phyloP scores from a whole-genome alignment of 2,329 filamentous ascomycete genomes.

The Fusarium decemcellulare region DNA sequence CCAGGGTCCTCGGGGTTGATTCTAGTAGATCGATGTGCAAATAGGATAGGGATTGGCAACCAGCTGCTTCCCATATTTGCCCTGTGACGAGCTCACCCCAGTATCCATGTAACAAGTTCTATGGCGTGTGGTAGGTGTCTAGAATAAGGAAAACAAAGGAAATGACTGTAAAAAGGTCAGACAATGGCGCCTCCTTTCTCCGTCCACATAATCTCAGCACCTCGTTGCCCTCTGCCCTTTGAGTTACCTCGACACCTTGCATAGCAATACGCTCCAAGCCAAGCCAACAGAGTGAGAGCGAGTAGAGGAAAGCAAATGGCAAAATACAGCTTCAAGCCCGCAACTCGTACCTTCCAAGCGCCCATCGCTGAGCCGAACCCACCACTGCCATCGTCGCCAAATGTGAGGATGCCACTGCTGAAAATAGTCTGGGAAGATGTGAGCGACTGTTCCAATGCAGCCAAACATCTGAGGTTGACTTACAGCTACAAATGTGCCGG shows the following conservation, averaged over 20 bases:
- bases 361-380: constrained; percentile 15
- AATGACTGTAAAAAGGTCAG: too few relatives aligned
- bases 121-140: too few relatives aligned
- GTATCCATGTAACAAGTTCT: too few relatives aligned
- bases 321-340: constrained; percentile 10
- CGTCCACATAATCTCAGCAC: too few relatives aligned
- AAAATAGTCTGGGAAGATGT: constrained; percentile 7
- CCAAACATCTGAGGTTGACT: not conserved
- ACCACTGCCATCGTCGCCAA: not conserved
- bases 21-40: too few relatives aligned
- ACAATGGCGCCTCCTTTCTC: too few relatives aligned
- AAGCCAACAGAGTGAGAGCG: not conserved
- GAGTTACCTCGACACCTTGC: not conserved
- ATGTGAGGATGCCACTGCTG: constrained; percentile 15
- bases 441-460: not conserved
- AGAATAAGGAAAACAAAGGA: too few relatives aligned
- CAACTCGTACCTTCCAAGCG: constrained; percentile 15
- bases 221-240: not conserved
- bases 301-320: constrained; percentile 11
- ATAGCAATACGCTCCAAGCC: not conserved
- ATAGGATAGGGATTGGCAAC: too few relatives aligned
- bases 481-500: constrained; percentile 51
- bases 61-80: too few relatives aligned
- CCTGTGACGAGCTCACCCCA: too few relatives aligned
- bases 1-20: too few relatives aligned